Evolutionary conservation across 192 early-diverging fungal species (phyloP), one percentile per base, ranked within the genome.

Genomic region (Coemansia asiatica): DNA sequence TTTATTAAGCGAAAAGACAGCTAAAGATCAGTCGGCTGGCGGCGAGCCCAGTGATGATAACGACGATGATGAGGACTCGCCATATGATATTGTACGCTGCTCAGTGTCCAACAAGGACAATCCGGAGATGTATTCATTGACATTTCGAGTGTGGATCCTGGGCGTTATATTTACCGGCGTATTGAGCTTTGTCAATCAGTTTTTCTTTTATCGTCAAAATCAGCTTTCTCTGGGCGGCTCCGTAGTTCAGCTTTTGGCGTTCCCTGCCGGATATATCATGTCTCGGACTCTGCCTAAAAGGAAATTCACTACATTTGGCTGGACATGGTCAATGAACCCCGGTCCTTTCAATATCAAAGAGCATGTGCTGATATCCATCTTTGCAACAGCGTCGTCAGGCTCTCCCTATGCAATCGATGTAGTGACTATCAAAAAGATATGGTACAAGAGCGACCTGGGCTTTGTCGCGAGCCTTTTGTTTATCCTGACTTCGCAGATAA

Each of bases 301-400:
- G 26, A 82, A 71, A 7, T 78, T 89, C 63, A 55, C 48, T 15
- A 44, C 84, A 4, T 86, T 87, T 65, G 77, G 85, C 2, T 79
- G 64, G 64, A 62, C 53, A 18, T 79, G 77, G 77, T 67, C 77
- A 23, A 81, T 93, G 50, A 95, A 95, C 71, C 89, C 90, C 6
- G 92, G 93, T 1, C 91, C 89, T 13, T 95, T 94, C 76, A 87
- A 82, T 54, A 87, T 92, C 66, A 96, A 96, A 69, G 94, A 94
- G 46, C 91, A 94, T 66, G 92, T 90, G 15, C 75, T 96, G 26
- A 90, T 92, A 40, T 87, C 86, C 22, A 84, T 94, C 58, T 88
- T 92, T 81, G 90, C 88, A 58, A 89, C 87, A 26, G 85, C 87
- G 6, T 88, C 85, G 13, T 88, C 86, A 1, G 88, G 86, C 26